Conservation (phyloP, 257 asterid genomes). For the Nicotiana attenuata region DNA sequence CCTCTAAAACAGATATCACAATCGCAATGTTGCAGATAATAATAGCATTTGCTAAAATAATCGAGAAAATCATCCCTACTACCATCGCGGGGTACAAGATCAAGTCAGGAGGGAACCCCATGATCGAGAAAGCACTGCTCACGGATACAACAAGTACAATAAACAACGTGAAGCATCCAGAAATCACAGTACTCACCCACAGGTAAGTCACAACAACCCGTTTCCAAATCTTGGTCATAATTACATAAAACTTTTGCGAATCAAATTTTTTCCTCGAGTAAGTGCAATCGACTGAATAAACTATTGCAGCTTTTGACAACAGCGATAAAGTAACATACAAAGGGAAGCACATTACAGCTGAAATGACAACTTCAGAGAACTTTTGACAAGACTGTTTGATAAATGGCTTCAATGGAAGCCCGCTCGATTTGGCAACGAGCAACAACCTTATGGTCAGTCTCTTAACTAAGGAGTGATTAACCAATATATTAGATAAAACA, state of each 20-base stretch:
- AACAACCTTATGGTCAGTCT: slow-evolving; percentile 45
- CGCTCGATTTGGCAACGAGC: slow-evolving; percentile 68
- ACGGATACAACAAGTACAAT: slow-evolving; percentile 50
- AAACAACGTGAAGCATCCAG: slow-evolving; percentile 58
- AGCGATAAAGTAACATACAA: slow-evolving; percentile 50
- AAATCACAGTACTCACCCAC: slow-evolving; percentile 58
- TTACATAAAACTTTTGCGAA: slow-evolving; percentile 42
- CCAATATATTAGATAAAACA: slow-evolving; percentile 63
- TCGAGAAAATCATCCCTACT: slow-evolving; percentile 58
- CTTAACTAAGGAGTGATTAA: slow-evolving; percentile 55
- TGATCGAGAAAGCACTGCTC: slow-evolving; percentile 46
- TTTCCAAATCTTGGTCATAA: slow-evolving; percentile 72
- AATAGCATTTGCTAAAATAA: slow-evolving; percentile 68
- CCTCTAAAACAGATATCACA: slow-evolving; percentile 88
- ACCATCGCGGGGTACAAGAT: slow-evolving; percentile 79
- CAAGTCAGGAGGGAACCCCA: slow-evolving; percentile 75
- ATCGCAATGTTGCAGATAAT: slow-evolving; percentile 73
- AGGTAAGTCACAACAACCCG: slow-evolving; percentile 64
- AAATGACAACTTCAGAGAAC: slow-evolving; percentile 57
- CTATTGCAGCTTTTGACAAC: slow-evolving; percentile 79
- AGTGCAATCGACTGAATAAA: slow-evolving; percentile 80
- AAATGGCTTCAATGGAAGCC: slow-evolving; percentile 67
- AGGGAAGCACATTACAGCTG: slow-evolving; percentile 70
- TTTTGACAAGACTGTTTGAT: slow-evolving; percentile 67
- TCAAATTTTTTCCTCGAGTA: slow-evolving; percentile 68